Base-by-base conservation (phyloP, 805 yeast genomes). In the Wickerhamomyces canadensis region DNA sequence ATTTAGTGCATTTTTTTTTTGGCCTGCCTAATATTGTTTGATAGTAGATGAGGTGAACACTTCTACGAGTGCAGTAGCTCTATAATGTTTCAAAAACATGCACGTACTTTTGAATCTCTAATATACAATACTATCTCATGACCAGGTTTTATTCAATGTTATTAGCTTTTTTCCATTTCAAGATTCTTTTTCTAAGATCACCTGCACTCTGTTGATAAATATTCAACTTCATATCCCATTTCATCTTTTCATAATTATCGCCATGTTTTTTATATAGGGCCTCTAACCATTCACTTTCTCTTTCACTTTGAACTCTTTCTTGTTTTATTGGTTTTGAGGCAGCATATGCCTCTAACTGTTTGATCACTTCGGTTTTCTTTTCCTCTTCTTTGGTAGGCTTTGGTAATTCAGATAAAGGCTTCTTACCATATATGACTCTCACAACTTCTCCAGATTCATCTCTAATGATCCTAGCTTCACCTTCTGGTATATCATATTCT, bases 181-280 rank as follows among this genome's bases (percentile, higher is more conserved):
- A 53, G 31, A 91, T 67, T 56, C 93, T 76, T 59, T 75, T 76
- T 61, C 72, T 81, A 49, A 91, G 64, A 51, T 87, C 94, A 19
- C 95, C 94, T n/a, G 79, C 80, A 43, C 84, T 72, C 58, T 84
- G 87, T 64, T 89, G 97, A 61, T 72, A 75, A 2, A 80, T 74
- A 59, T 91, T 91, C 44, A 89, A 68, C 59, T 84, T 84, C 61
- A 74, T 76, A 60, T 93, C 98, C 84, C 95, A 84, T 58, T 78
- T 82, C 98, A 93, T 93, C 51, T 80, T 84, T 33, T 73, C 80
- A 57, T 79, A 88, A 58, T 93, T 82, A 47, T 87, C 94, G 14
- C 96, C 96, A 54, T 93, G 78, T 57, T 86, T 87, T 16, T 74
- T 76, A 42, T 79, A 70, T 27, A 93, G 65, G 18, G 60, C 61